Evolutionary conservation across 306 rosid genomes (phyloP).

Genomic region (Carpinus fangiana): DNA sequence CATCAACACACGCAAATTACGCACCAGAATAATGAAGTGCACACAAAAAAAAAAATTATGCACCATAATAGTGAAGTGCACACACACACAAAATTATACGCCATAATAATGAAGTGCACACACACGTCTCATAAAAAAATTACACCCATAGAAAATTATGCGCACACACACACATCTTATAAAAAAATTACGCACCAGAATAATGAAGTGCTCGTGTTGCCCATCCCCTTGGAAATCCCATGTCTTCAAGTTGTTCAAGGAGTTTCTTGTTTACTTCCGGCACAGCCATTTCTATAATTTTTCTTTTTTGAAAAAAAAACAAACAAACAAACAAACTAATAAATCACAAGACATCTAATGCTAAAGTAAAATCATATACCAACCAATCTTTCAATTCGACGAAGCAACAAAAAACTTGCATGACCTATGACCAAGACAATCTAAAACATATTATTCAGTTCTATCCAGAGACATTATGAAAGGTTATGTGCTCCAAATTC

Average conservation of each 20-base stretch:
- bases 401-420: neutral
- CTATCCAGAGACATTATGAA: neutral
- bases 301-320: too few relatives aligned
- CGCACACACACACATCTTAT: neutral
- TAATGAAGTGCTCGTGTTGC: constrained; percentile 46
- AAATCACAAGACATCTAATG: neutral
- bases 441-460: neutral
- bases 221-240: constrained; percentile 40
- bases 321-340: neutral
- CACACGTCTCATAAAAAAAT: too few relatives aligned
- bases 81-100: too few relatives aligned
- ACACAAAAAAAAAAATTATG: too few relatives aligned
- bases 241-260: constrained; percentile 34
- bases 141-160: too few relatives aligned
- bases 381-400: neutral
- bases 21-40: too few relatives aligned
- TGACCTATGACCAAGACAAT: neutral
- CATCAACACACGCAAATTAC: too few relatives aligned
- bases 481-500: neutral
- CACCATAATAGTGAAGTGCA: too few relatives aligned
- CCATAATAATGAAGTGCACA: neutral
- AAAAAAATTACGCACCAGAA: constrained; percentile 31
- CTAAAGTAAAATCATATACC: neutral
- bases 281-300: constrained; percentile 35
- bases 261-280: constrained; percentile 39